These are phyloP conservation scores for Lipomyces sp. DNA, from an alignment of 805 yeast species.

Conservation along the genomic window DNA sequence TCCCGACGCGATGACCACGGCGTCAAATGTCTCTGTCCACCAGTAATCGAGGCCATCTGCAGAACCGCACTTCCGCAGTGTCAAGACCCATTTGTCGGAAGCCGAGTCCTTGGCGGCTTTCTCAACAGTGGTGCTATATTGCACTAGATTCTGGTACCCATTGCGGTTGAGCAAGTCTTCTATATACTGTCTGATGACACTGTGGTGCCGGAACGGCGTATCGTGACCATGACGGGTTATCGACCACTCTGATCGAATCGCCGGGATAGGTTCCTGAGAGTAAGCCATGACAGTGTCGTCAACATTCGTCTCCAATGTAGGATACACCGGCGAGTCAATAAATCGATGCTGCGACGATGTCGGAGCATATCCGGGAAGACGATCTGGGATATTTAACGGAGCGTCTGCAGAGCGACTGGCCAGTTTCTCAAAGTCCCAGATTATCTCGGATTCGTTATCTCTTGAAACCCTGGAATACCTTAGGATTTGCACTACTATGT, in stretches of 20 bases:
- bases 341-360: constrained; percentile 2
- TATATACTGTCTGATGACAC: constrained; percentile 2
- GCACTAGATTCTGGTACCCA: constrained; percentile 1
- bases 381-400: neutral
- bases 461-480: neutral
- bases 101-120: neutral
- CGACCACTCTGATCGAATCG: constrained; percentile 5
- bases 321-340: constrained; percentile 1
- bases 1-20: neutral
- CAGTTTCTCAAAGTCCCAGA: constrained; percentile 4
- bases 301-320: constrained; percentile 2
- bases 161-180: constrained; percentile 3
- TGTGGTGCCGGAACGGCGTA: constrained; percentile 5
- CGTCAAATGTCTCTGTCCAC: constrained; percentile 5
- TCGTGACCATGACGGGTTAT: constrained; percentile 2
- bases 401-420: neutral
- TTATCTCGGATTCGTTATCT: neutral
- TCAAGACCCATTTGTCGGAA: constrained; percentile 3
- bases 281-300: constrained; percentile 4
- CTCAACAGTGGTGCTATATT: constrained; percentile 2
- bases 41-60: constrained; percentile 1
- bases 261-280: constrained; percentile 3
- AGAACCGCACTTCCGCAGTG: constrained; percentile 5
- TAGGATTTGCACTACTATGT: neutral
- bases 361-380: constrained; percentile 1